phyloP scores from a whole-genome alignment of 2,329 filamentous ascomycete species.

The Hirsutella minnesotensis region DNA sequence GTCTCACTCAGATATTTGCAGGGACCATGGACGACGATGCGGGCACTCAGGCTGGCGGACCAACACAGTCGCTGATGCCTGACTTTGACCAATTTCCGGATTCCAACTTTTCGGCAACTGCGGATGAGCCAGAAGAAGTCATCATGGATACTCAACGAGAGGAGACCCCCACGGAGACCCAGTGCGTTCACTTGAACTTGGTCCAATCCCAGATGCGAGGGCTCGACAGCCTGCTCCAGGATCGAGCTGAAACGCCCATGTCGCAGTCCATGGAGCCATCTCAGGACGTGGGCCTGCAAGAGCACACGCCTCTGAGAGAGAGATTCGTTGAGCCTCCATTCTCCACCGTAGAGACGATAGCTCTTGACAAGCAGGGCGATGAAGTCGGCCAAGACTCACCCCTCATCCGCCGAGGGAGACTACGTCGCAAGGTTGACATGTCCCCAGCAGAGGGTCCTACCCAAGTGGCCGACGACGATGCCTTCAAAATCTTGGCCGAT shows the following conservation, averaged over 20 bases:
- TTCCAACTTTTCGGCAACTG: conserved; percentile 48
- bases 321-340: conserved; percentile 52
- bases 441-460: conserved; percentile 1
- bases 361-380: conserved; percentile 27
- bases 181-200: conserved; percentile 42
- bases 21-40: conserved; percentile 70
- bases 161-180: conserved; percentile 23
- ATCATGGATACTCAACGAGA: conserved; percentile 32
- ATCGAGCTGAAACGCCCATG: conserved; percentile 42
- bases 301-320: conserved; percentile 58
- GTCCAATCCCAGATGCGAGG: conserved; percentile 49
- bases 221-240: conserved; percentile 42
- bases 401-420: conserved; percentile 45
- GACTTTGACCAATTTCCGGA: conserved; percentile 45
- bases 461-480: conserved; percentile 17
- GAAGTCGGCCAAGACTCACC: conserved; percentile 49
- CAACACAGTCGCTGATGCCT: conserved; percentile 40
- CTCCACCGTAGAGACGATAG: conserved; percentile 61
- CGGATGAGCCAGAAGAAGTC: conserved; percentile 42
- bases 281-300: conserved; percentile 67
- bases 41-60: conserved; percentile 15
- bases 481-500: conserved; percentile 62
- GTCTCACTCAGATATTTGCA: conserved; percentile 81
- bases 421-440: conserved; percentile 30
- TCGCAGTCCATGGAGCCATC: conserved; percentile 65